phyloP scores from a whole-genome alignment of 306 rosid species.

The Fragaria vesca region DNA sequence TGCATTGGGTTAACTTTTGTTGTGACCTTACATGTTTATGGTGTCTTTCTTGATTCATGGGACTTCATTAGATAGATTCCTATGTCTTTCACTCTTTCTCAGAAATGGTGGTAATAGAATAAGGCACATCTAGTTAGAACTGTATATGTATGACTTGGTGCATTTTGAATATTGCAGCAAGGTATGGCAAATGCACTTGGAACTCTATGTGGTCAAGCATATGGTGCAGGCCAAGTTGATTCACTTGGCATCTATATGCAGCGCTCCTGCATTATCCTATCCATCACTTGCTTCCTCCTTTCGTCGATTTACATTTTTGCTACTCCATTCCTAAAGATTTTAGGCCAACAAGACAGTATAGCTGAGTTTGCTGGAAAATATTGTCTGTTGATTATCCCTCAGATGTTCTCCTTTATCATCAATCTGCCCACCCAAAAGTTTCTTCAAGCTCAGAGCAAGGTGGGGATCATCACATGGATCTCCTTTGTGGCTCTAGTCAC shows the following conservation, averaged over 20 bases:
- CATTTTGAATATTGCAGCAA: background rate
- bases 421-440: constrained; percentile 56
- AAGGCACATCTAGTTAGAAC: background rate
- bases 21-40: too few relatives aligned
- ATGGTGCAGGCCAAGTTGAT: constrained; percentile 24
- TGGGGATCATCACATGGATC: constrained; percentile 50
- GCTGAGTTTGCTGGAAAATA: constrained; percentile 47
- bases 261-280: constrained; percentile 23
- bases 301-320: constrained; percentile 10
- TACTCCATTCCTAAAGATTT: constrained; percentile 13
- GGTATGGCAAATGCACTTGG: constrained; percentile 28
- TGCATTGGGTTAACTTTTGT: too few relatives aligned
- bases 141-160: background rate
- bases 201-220: constrained; percentile 30
- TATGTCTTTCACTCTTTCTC: background rate
- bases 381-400: constrained; percentile 43
- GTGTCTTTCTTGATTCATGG: background rate
- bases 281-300: constrained; percentile 1
- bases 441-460: constrained; percentile 64
- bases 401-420: constrained; percentile 45
- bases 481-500: constrained; percentile 44
- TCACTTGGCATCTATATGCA: constrained; percentile 22
- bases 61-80: background rate
- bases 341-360: constrained; percentile 27
- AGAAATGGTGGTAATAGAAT: background rate